Evolutionary conservation across 352 stramenopile species (phyloP), one percentile per base, ranked within the genome.

Genomic region (Phytopythium sindhum): DNA sequence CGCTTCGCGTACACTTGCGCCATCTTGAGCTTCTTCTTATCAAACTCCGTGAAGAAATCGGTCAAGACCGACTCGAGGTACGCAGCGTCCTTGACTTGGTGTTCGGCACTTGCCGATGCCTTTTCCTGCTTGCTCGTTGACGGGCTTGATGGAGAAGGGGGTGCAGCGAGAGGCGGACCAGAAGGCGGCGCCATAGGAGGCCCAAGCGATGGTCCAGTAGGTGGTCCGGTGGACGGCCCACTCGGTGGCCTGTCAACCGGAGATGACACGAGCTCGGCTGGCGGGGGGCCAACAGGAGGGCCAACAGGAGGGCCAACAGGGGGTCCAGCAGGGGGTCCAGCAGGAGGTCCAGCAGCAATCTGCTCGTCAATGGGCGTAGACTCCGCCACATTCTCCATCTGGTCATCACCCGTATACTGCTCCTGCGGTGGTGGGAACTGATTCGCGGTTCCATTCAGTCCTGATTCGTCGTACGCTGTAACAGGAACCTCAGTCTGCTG

Each of bases 1-100:
- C 84, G 66, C 57, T 81, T 86, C 2, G 72, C 70, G 55, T 91
- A 91, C 39, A 80, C 77, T 55, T 80, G 75, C 4, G 80, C 84
- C 80, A 90, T 91, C 21, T 72, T 78, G 29, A 88, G 23, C 44
- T 81, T 84, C 26, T 67, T 75, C 59, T 77, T 80, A 60, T 93
- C 84, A 9, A 87, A 69, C 50, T 78, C 63, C 2, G 67, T 78
- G 57, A 89, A 93, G 57, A 93, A 93, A 19, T 83, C 73, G 9
- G 75, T 50, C 31, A 93, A 51, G n/a, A 88, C 61, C 28, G 69
- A 67, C 60, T 93, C 74, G n/a, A 93, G 64, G 8, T 72, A 75
- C 0, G 70, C 67, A 4, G 57, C 57, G 6, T 63, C 57, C 37
- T 61, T 60, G 21, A 19, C 55, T 3, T 63, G 56, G 14, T 60